Conservation (phyloP, 164 flowering plant genomes). For the Macadamia tetraphylla region DNA sequence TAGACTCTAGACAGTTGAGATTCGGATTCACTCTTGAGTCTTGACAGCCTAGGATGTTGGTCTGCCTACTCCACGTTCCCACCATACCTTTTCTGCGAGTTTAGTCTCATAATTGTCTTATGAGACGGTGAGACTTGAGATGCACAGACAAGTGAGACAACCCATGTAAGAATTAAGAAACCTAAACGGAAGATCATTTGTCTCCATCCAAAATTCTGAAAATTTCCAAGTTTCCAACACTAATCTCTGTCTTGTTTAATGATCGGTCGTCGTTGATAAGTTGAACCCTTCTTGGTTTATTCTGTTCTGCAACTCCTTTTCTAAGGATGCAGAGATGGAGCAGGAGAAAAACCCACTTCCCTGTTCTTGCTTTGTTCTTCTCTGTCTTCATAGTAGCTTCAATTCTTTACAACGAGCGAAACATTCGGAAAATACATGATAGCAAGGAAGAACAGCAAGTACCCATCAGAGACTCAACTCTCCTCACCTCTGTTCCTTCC, state of each 20-base stretch:
- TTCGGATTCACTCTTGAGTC: no score
- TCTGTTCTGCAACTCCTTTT: not conserved
- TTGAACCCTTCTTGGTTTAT: not conserved
- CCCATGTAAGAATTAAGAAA: no score
- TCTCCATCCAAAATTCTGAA: not conserved
- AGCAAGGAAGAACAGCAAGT: slow-evolving; percentile 18
- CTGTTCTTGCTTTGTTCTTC: slow-evolving; percentile 34
- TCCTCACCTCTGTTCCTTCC: slow-evolving; percentile 13
- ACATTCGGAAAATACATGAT: slow-evolving; percentile 38
- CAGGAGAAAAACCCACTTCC: slow-evolving; percentile 41
- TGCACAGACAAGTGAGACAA: no score
- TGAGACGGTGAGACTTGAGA: no score
- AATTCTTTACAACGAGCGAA: slow-evolving; percentile 45
- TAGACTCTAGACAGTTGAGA: no score
- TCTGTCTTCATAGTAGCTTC: slow-evolving; percentile 31
- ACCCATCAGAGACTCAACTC: slow-evolving; percentile 14
- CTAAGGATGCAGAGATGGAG: slow-evolving; percentile 39
- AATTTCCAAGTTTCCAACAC: not conserved
- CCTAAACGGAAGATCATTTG: not conserved
- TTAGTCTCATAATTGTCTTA: no score
- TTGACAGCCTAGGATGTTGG: no score
- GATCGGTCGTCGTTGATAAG: not conserved
- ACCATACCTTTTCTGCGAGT: no score
- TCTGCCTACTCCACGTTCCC: no score
- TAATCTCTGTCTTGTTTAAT: not conserved